These are phyloP conservation scores for Suillus decipiens DNA, from an alignment of 768 basidiomycete genomes.

Conservation along the genomic window DNA sequence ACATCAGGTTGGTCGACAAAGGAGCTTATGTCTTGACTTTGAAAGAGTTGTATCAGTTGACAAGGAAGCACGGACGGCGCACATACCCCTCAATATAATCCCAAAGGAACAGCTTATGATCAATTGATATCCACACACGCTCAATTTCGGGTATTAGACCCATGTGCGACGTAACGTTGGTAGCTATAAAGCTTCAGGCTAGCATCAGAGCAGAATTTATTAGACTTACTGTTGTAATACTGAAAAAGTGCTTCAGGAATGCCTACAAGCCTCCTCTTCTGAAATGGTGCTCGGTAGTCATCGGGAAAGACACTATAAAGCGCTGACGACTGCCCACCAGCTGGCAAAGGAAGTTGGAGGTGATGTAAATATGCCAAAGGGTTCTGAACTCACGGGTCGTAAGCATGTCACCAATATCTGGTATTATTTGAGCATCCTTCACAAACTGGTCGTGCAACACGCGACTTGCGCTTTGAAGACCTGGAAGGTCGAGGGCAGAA, in stretches of 20 bases:
- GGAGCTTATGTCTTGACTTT: constrained; percentile 87
- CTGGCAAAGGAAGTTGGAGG: constrained; percentile 34
- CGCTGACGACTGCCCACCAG: constrained; percentile 69
- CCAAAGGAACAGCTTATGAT: constrained; percentile 94
- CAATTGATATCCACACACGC: constrained; percentile 93
- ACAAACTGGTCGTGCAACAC: constrained; percentile 67
- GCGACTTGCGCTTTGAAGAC: constrained; percentile 65
- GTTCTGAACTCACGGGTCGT: constrained; percentile 49
- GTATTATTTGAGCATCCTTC: constrained; percentile 74
- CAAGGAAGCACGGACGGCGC: constrained; percentile 10
- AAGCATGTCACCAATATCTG: constrained; percentile 73
- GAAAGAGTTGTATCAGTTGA: constrained; percentile 4
- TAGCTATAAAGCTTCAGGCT: constrained; percentile 43
- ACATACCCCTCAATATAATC: constrained; percentile 92
- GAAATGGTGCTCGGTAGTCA: constrained; percentile 77
- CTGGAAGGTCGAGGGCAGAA: constrained; percentile 54
- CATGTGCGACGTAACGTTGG: constrained; percentile 77
- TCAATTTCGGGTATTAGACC: constrained; percentile 93
- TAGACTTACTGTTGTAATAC: constrained; percentile 67
- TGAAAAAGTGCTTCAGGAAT: constrained; percentile 80
- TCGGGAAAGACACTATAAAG: constrained; percentile 78
- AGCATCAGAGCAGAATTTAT: neutral
- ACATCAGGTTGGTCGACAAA: constrained; percentile 89
- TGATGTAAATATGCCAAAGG: neutral
- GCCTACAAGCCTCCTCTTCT: constrained; percentile 73